Conservation (phyloP, 345 rosid species). For the Crucihimalaya himalaica region DNA sequence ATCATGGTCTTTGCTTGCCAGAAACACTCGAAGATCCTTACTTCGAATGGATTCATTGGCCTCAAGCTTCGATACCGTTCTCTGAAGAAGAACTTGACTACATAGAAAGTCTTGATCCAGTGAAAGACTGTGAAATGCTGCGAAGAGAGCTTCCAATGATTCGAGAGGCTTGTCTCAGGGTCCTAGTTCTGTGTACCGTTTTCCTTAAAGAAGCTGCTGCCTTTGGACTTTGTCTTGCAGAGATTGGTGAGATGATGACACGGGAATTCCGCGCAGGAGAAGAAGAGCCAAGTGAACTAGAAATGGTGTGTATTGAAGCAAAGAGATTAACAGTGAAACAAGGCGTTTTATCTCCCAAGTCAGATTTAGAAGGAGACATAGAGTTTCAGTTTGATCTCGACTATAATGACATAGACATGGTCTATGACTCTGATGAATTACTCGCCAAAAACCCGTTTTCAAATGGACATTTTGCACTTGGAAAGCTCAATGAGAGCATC, state of each 20-base stretch:
- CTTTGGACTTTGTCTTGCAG: constrained; percentile 47
- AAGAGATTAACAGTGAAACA: constrained; percentile 42
- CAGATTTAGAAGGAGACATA: constrained; percentile 39
- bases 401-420: constrained; percentile 32
- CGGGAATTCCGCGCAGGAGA: constrained; percentile 51
- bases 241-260: constrained; percentile 73
- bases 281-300: constrained; percentile 71
- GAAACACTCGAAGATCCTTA: constrained; percentile 70
- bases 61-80: constrained; percentile 69
- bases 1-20: constrained; percentile 73
- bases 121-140: constrained; percentile 54
- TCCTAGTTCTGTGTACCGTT: constrained; percentile 54
- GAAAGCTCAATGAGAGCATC: constrained; percentile 49
- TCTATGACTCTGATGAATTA: constrained; percentile 16
- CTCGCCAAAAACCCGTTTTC: constrained; percentile 34
- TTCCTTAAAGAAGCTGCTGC: constrained; percentile 64
- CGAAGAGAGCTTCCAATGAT: constrained; percentile 62
- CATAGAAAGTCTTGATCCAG: constrained; percentile 52
- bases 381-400: constrained; percentile 54
- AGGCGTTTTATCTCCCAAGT: constrained; percentile 35
- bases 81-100: constrained; percentile 72
- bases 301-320: constrained; percentile 57
- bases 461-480: constrained; percentile 41
- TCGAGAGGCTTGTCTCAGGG: constrained; percentile 61
- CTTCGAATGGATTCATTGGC: constrained; percentile 80